These are phyloP conservation scores for Fusarium sp. DNA, from an alignment of 2,329 filamentous ascomycete species.

Conservation along the genomic window DNA sequence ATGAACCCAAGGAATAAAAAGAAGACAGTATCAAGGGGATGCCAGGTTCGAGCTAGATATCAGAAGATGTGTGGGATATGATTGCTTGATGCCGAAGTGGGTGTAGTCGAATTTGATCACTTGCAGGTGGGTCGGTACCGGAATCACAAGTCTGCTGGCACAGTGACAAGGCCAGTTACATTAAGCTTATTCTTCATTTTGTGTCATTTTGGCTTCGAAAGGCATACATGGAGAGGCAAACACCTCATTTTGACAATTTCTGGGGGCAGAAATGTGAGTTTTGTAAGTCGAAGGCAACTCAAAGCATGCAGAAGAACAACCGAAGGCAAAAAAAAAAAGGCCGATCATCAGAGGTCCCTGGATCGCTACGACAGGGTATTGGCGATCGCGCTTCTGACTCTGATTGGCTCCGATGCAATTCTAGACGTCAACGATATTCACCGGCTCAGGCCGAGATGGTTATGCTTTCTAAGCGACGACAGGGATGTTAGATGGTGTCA, in stretches of 20 bases:
- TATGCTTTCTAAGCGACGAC: conserved; percentile 10
- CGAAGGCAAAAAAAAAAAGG: background rate
- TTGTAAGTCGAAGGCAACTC: background rate
- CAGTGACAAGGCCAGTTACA: background rate
- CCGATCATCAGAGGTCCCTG: conserved; percentile 27
- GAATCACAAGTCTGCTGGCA: conserved; percentile 22
- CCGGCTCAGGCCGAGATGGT: conserved; percentile 7
- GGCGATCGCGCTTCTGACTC: background rate
- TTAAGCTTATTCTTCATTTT: background rate
- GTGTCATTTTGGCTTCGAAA: background rate
- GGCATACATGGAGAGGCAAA: background rate
- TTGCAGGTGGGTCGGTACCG: conserved; percentile 26
- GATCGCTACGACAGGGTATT: conserved; percentile 6
- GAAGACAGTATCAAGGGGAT: background rate
- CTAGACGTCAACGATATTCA: conserved; percentile 37
- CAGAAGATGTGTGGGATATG: conserved; percentile 19
- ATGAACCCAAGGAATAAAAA: background rate
- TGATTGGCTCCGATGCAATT: conserved; percentile 30
- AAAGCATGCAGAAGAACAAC: conserved; percentile 4
- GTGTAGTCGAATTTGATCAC: conserved; percentile 35
- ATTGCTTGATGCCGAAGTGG: conserved; percentile 37
- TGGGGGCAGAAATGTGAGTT: background rate
- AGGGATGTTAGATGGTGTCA: conserved; percentile 40
- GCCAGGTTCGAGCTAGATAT: conserved; percentile 20
- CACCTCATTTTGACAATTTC: background rate